Percentiles rank a stretch among this genome's conserved stretches.
Evolutionary conservation across 352 stramenopile genomes (phyloP).

Genomic region (Phytopythium cucurbitacearum): DNA sequence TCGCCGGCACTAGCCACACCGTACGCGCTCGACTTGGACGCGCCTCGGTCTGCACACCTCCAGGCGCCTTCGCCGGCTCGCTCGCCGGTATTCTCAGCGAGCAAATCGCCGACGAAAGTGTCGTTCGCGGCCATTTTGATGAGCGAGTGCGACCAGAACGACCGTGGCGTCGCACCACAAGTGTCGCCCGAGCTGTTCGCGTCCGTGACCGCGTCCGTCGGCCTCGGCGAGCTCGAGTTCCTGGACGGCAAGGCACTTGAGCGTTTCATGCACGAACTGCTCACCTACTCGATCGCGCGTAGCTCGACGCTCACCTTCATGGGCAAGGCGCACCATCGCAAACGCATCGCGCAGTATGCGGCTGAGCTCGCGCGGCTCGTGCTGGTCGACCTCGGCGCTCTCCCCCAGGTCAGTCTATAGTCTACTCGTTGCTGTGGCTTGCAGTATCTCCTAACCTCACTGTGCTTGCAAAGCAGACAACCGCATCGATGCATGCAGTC

Average conservation of each 20-base stretch:
- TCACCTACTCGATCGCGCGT: slow-evolving; percentile 49
- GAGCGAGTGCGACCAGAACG: background rate
- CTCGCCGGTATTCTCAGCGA: slow-evolving; percentile 1
- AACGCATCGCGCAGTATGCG: slow-evolving; percentile 45
- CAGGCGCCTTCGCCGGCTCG: background rate
- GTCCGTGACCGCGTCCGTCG: slow-evolving; percentile 30
- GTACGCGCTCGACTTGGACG: background rate
- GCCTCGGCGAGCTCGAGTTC: slow-evolving; percentile 36
- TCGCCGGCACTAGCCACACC: background rate
- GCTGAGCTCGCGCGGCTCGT: slow-evolving; percentile 36
- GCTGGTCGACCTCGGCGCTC: slow-evolving; percentile 42
- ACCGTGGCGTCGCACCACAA: background rate
- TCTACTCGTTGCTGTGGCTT: background rate
- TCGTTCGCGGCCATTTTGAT: slow-evolving; percentile 2
- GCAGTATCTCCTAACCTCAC: slow-evolving; percentile 3
- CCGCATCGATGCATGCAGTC: slow-evolving; percentile 14
- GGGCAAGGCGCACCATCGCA: slow-evolving; percentile 55
- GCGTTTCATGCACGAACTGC: slow-evolving; percentile 43
- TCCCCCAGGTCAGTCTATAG: slow-evolving; percentile 26
- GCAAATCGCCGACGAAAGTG: slow-evolving; percentile 3
- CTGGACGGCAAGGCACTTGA: slow-evolving; percentile 36
- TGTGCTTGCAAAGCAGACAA: slow-evolving; percentile 11
- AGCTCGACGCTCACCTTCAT: slow-evolving; percentile 49
- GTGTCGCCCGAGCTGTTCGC: slow-evolving; percentile 30
- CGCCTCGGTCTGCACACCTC: background rate